Percentiles rank a stretch among this genome's conserved stretches.
phyloP scores from a whole-genome alignment of 2,329 filamentous ascomycete species.

The Diaporthe sp. region DNA sequence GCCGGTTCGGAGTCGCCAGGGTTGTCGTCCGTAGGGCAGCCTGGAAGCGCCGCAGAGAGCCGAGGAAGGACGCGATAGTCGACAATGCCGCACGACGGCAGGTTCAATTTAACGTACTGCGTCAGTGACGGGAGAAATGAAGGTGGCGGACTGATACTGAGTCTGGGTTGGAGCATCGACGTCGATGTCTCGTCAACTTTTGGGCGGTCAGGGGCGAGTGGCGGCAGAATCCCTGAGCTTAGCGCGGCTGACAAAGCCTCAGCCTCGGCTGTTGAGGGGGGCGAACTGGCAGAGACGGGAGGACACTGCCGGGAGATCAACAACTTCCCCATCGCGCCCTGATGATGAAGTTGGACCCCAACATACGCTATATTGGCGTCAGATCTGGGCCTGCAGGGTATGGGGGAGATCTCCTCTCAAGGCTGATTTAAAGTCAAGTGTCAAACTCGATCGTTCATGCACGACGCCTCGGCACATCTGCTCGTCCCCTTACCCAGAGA shows the following conservation, averaged over 20 bases:
- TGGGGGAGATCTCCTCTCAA: conserved; percentile 32
- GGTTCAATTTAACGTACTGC: neutral
- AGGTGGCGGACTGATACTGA: neutral
- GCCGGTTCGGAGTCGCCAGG: conserved; percentile 29
- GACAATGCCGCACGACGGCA: neutral
- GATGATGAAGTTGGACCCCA: conserved; percentile 19
- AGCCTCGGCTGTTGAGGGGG: conserved; percentile 24
- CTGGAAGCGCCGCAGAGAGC: conserved; percentile 4
- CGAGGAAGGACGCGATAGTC: neutral
- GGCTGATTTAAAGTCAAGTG: conserved; percentile 33
- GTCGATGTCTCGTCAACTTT: conserved; percentile 33
- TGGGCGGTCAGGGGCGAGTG: conserved; percentile 24
- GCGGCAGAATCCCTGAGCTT: conserved; percentile 17
- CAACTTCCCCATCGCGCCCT: neutral
- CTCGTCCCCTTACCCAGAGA: conserved; percentile 40
- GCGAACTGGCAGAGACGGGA: conserved; percentile 18
- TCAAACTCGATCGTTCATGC: conserved; percentile 34
- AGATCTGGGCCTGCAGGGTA: conserved; percentile 34
- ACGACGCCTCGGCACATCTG: conserved; percentile 29
- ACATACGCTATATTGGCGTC: conserved; percentile 34
- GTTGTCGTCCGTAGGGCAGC: conserved; percentile 23
- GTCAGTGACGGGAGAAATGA: neutral
- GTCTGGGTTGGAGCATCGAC: neutral
- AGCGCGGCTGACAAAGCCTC: conserved; percentile 28
- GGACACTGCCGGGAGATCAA: conserved; percentile 21